phyloP scores from a whole-genome alignment of 2,329 filamentous ascomycete species.

The Colletotrichum karsti region DNA sequence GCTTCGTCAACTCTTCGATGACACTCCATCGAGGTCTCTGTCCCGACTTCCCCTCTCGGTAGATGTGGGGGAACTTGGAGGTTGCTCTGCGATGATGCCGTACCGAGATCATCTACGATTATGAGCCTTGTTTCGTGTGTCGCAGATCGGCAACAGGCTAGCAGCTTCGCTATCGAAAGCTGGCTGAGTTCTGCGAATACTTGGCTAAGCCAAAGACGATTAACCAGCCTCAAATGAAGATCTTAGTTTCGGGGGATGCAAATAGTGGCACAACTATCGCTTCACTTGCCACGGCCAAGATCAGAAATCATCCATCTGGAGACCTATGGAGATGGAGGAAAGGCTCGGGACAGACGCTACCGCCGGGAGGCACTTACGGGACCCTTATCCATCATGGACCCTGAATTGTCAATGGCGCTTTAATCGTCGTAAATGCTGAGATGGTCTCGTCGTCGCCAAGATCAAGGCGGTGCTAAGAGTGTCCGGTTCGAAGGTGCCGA shows the following conservation, averaged over 20 bases:
- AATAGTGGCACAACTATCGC: background rate
- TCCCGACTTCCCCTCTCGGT: constrained; percentile 6
- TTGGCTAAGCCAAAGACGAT: background rate
- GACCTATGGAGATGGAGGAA: background rate
- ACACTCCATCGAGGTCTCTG: background rate
- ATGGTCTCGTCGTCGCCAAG: constrained; percentile 1
- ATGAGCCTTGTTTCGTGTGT: constrained; percentile 15
- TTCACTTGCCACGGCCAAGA: background rate
- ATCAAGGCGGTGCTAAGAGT: background rate
- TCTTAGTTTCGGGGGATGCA: background rate
- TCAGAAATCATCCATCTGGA: background rate
- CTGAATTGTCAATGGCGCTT: background rate
- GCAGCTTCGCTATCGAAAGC: background rate
- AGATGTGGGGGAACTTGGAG: constrained; percentile 13
- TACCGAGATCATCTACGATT: constrained; percentile 19
- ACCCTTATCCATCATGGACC: background rate
- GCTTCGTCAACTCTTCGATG: background rate
- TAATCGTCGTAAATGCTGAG: background rate
- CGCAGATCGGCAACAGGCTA: constrained; percentile 20
- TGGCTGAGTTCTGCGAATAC: background rate
- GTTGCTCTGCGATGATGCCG: constrained; percentile 3
- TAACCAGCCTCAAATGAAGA: background rate
- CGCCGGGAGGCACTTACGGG: background rate
- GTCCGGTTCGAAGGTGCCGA: background rate
- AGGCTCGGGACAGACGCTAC: background rate